Evolutionary conservation across 2,329 filamentous ascomycete species (phyloP).

Genomic region (Paraphoma sp.): DNA sequence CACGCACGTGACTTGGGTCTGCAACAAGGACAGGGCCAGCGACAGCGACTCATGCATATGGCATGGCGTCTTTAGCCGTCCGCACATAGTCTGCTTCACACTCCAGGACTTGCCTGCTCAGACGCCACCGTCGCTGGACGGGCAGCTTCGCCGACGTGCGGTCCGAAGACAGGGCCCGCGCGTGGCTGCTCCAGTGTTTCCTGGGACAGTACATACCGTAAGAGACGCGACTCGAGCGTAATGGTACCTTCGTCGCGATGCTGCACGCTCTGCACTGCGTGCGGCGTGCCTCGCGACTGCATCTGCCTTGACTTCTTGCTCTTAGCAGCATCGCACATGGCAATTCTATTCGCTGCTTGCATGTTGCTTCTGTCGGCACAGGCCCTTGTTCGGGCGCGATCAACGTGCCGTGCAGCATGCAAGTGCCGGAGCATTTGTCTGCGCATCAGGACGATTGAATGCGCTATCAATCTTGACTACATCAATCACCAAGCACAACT

Average conservation of each 20-base stretch:
- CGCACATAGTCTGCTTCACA: no score
- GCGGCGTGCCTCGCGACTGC: neutral
- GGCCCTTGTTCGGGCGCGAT: neutral
- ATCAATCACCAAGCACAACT: neutral
- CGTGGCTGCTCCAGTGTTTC: neutral
- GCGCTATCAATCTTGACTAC: neutral
- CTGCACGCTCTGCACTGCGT: neutral
- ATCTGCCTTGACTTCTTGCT: neutral
- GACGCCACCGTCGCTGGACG: neutral
- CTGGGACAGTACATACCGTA: no score
- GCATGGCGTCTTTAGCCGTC: neutral
- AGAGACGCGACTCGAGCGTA: no score
- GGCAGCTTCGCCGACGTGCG: neutral
- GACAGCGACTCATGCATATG: neutral
- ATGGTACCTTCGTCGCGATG: neutral
- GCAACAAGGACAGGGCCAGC: neutral
- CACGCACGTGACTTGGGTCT: neutral
- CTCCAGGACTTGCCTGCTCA: neutral
- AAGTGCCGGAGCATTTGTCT: slow-evolving; percentile 1
- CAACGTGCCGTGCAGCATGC: neutral
- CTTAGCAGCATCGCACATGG: neutral
- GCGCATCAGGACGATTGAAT: neutral
- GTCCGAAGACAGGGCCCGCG: neutral
- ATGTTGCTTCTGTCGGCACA: neutral
- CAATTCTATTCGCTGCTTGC: neutral